Percentiles rank a stretch among this genome's conserved stretches.
Conservation (phyloP, 805 yeast genomes). For the Nakazawaea ernobii region DNA sequence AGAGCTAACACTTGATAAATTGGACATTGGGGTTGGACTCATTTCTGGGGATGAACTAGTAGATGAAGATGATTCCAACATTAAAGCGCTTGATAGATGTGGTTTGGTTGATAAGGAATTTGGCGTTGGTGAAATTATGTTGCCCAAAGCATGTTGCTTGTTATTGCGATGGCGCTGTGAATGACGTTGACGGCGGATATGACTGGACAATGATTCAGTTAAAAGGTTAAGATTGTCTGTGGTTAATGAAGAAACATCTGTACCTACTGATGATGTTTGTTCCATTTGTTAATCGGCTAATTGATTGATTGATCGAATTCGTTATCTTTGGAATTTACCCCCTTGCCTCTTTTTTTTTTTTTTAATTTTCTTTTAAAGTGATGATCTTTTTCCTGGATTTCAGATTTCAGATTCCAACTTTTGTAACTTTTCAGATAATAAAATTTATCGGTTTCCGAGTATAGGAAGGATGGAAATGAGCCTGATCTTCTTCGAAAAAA, state of each 20-base stretch:
- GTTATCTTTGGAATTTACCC: no score
- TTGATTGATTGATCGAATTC: neutral
- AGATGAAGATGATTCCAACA: slow-evolving; percentile 3
- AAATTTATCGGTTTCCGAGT: no score
- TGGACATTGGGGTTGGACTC: slow-evolving; percentile 8
- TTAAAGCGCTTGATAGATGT: neutral
- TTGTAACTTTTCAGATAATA: no score
- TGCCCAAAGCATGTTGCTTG: neutral
- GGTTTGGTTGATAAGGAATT: neutral
- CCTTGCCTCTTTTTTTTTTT: no score
- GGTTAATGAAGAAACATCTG: slow-evolving; percentile 5
- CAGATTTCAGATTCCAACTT: no score
- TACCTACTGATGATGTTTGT: neutral
- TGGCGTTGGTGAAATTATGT: neutral
- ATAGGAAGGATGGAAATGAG: no score
- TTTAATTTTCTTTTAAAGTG: no score
- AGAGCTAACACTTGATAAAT: slow-evolving; percentile 10
- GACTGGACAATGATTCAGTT: slow-evolving; percentile 6
- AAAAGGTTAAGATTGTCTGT: slow-evolving; percentile 4
- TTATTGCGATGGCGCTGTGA: slow-evolving; percentile 5
- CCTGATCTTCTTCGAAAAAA: no score
- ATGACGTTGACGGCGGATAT: slow-evolving; percentile 8
- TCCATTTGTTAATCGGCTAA: neutral
- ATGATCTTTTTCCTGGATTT: no score
- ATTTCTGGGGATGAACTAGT: slow-evolving; percentile 6